Evolutionary conservation across 140 eudicot genomes (phyloP), one percentile per base, ranked within the genome.

Genomic region (Flaveria floridana): DNA sequence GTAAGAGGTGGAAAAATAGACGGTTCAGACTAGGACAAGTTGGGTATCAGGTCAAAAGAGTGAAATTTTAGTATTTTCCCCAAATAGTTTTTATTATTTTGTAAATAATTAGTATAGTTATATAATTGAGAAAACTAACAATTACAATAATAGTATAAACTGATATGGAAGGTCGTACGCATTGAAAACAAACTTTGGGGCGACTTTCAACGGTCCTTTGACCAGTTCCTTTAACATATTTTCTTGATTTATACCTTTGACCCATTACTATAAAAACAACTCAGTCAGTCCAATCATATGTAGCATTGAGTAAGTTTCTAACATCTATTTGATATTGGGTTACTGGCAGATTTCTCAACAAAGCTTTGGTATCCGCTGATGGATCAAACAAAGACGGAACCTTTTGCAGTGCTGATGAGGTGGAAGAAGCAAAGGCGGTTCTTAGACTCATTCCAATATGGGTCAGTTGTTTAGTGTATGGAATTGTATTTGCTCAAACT

Each of bases 381-480:
- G 85, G 83, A 34, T 67, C 73, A 30, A 67, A 41, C 0, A 83
- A 76, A 72, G 61, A 51, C 28, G 76, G 66, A 41, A 73, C 70
- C 5, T 39, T 82, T 20, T 67, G 83, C 47, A 53, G 39, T 12
- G 5, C 28, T 9, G 48, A 46, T 7, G 86, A 85, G 1, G 79
- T 85, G 41, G 81, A 79, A 62, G 86, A 79, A 39, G 86, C 84
- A 3, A 79, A 62, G 74, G 71, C 81, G n/a, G n/a, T 85, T 76
- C 76, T 82, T 48, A 42, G 83, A 58, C 73, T 85, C 2, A 41
- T 72, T 23, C 89, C 89, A n/a, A 79, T 85, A 63, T 85, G 86
- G 89, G 72, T 52, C 5, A 58, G 81, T 12, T 78, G 82, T 76
- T 68, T 85, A 57, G 86, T 52, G 6, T 85, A 82, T 30, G 84